Base-by-base conservation (phyloP, 2,329 filamentous ascomycete genomes). In the Rachicladosporium sp. region DNA sequence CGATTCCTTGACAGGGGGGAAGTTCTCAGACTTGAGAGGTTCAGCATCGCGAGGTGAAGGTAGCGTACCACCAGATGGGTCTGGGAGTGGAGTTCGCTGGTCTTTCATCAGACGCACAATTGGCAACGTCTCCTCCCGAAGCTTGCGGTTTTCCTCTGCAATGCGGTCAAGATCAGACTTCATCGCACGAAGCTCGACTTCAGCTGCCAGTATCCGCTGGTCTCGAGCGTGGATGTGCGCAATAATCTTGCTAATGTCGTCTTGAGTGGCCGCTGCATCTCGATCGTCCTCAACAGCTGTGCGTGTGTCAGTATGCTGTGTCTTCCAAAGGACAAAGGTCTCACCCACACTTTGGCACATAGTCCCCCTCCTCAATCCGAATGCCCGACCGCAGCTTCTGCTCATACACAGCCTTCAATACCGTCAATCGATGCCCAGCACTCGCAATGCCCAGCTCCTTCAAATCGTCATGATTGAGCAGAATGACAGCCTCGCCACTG, bases 371-470 rank as follows among this genome's bases (percentile, higher is more conserved):
- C 57, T 96, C 89, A 52, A 95, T 74, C 10, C 85, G 82, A 44
- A 96, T 76, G 53, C 93, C 87, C 56, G 95, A 88, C 48, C 86
- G 86, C 60, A 89, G 81, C 67, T 98, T 98, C 56, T 91, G 80
- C 56, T 96, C 88, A 65, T 95, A 96, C 40, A 96, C 87, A 53
- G 80, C 88, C 66, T 95, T 96, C 43, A 98, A 72, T 42, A 98
- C 93, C 13, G 87, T 93, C 53, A 98, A 70, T 43, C 91, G 80
- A 65, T 98, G 91, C 31, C 91, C 91, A 35, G 95, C 86, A 64
- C 89, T 96, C 46, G 71, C 70, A 48, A 98, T 83, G 35, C 88
- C 88, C 79, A 96, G 89, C 57, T 93, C 86, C 63, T 93, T 94
- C 52, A 98, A 69, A 58, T 96, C 89, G 42, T 93, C 84, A 58